A percentile compares a stretch with the other conserved stretches of the same genome.
Conservation (phyloP, 176 grass and related monocot species). For the Musa troglodytarum region DNA sequence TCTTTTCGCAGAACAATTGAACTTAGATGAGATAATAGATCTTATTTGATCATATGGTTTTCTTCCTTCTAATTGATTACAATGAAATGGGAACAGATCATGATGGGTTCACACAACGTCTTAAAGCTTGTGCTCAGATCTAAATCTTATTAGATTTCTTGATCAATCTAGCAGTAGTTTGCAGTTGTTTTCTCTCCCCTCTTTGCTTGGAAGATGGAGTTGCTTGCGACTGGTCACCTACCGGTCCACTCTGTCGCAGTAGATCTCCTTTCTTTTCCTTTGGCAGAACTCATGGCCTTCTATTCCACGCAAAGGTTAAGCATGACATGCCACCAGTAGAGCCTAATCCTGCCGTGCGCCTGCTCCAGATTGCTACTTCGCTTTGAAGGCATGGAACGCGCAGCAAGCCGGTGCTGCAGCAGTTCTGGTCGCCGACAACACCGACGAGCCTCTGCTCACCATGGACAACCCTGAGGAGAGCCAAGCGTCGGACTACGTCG, state of each 20-base stretch:
- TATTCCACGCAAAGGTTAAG: not conserved
- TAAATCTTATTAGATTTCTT: not conserved
- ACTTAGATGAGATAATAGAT: too few relatives aligned
- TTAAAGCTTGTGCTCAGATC: not conserved
- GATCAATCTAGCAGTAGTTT: too few relatives aligned
- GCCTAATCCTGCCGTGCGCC: not conserved
- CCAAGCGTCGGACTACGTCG: conserved; percentile 39
- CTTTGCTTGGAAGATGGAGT: too few relatives aligned
- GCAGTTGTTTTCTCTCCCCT: too few relatives aligned
- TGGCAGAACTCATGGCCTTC: not conserved
- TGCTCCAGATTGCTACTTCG: conserved; percentile 79
- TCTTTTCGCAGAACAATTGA: too few relatives aligned
- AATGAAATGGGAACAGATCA: not conserved
- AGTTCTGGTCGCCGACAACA: conserved; percentile 63
- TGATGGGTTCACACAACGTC: too few relatives aligned
- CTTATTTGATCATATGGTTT: too few relatives aligned
- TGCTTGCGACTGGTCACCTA: too few relatives aligned
- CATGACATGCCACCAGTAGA: not conserved
- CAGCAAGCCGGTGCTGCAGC: conserved; percentile 69
- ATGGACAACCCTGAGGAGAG: conserved; percentile 69
- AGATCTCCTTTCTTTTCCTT: too few relatives aligned
- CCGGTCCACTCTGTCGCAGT: too few relatives aligned
- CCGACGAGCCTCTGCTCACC: conserved; percentile 73
- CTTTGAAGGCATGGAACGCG: conserved; percentile 87
- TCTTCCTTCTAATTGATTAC: not conserved